Evolutionary conservation across 176 grass and related monocot genomes (phyloP).

Genomic region (Lolium rigidum): DNA sequence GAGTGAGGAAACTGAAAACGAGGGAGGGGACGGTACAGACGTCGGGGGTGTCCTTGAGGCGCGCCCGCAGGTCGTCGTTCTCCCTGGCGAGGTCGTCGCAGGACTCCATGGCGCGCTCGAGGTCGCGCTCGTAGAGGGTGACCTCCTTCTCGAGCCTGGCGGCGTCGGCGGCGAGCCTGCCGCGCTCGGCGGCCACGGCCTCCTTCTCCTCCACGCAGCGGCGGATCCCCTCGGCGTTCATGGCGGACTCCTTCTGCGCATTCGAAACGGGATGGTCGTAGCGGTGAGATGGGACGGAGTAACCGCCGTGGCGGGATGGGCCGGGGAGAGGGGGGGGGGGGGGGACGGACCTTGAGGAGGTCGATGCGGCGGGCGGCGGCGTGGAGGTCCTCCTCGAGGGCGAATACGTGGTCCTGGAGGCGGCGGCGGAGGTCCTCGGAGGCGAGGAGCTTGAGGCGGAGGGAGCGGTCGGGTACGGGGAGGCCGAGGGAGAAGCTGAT

Average conservation of each 20-base stretch:
- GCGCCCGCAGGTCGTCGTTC: constrained; percentile 64
- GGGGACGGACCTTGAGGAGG: constrained; percentile 48
- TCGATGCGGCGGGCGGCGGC: constrained; percentile 61
- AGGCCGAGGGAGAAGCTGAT: constrained; percentile 63
- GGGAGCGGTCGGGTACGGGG: constrained; percentile 67
- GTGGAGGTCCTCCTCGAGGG: constrained; percentile 72
- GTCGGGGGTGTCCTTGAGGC: constrained; percentile 34
- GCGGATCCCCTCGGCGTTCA: constrained; percentile 75
- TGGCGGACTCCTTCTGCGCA: constrained; percentile 62
- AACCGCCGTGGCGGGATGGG: neutral
- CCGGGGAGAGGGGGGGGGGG: neutral
- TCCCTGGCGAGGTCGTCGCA: constrained; percentile 80
- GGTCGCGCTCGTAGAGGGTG: constrained; percentile 86
- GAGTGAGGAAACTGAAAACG: neutral
- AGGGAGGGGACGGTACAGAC: constrained; percentile 33
- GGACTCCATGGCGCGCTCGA: constrained; percentile 82
- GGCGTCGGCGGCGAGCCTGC: constrained; percentile 53
- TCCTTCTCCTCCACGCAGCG: constrained; percentile 90
- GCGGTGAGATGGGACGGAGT: neutral
- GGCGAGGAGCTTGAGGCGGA: constrained; percentile 73
- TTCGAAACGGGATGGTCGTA: neutral
- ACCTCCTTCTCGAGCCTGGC: constrained; percentile 72
- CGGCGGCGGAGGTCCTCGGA: constrained; percentile 77
- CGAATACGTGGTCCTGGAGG: constrained; percentile 83
- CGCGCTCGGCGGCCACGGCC: constrained; percentile 40